Conservation (phyloP, 1,284 basidiomycete species). For the Moesziomyces sp. region DNA sequence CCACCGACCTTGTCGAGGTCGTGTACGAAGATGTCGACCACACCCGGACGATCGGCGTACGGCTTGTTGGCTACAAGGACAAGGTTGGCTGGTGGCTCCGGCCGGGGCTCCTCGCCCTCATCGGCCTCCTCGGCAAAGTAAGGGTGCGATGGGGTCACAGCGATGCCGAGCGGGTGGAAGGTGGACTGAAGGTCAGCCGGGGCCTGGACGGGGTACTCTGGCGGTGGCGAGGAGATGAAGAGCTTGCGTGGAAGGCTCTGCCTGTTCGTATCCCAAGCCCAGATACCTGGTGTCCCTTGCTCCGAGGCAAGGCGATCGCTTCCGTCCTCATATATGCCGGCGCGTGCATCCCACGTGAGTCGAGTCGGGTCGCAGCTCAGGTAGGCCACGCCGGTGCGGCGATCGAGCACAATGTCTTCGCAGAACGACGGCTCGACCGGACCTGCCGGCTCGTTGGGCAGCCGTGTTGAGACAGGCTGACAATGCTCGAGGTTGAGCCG, state of each 20-base stretch:
- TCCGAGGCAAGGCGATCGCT: slow-evolving; percentile 13
- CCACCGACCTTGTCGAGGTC: slow-evolving; percentile 41
- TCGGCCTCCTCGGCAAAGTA: slow-evolving; percentile 37
- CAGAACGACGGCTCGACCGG: slow-evolving; percentile 49
- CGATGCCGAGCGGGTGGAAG: slow-evolving; percentile 52
- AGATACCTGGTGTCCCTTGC: slow-evolving; percentile 39
- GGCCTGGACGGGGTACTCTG: slow-evolving; percentile 23
- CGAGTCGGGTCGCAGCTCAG: slow-evolving; percentile 52
- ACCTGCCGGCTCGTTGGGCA: slow-evolving; percentile 34
- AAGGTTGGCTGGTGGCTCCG: slow-evolving; percentile 35
- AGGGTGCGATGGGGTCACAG: slow-evolving; percentile 40
- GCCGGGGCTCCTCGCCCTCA: slow-evolving; percentile 17
- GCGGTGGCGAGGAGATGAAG: slow-evolving; percentile 41
- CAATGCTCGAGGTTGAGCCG: slow-evolving; percentile 42
- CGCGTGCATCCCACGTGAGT: slow-evolving; percentile 50
- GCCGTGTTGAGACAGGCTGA: slow-evolving; percentile 18
- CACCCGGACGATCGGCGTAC: slow-evolving; percentile 32
- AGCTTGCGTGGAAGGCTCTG: slow-evolving; percentile 30
- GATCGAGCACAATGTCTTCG: slow-evolving; percentile 53
- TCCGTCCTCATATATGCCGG: slow-evolving; percentile 39
- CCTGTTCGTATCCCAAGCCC: slow-evolving; percentile 50
- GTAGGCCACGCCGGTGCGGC: slow-evolving; percentile 46
- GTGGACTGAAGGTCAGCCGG: slow-evolving; percentile 29
- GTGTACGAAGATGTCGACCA: slow-evolving; percentile 55
- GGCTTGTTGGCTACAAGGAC: slow-evolving; percentile 54